These are phyloP conservation scores for Diaporthe capsici DNA, from an alignment of 2,329 filamentous ascomycete genomes.

Conservation along the genomic window DNA sequence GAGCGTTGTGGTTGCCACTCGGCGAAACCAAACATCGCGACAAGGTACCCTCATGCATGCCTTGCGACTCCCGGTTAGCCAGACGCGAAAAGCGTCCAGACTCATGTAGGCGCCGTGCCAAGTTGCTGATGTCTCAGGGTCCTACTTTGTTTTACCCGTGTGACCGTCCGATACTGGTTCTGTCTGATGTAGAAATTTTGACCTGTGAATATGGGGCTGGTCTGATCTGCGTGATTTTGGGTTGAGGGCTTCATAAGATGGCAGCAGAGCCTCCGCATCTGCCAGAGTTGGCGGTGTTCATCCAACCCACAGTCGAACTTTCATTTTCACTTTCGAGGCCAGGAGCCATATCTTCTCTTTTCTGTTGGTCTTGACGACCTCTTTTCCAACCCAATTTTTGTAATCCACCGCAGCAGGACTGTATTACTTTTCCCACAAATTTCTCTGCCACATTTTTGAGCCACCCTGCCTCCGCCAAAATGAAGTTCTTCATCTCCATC, in stretches of 20 bases:
- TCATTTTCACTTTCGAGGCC: neutral
- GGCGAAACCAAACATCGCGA: slow-evolving; percentile 22
- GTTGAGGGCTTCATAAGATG: slow-evolving; percentile 30
- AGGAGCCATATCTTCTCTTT: slow-evolving; percentile 25
- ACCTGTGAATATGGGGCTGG: slow-evolving; percentile 14
- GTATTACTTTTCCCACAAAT: neutral
- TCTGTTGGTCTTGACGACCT: slow-evolving; percentile 14
- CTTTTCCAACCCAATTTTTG: neutral
- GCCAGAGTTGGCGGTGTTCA: neutral
- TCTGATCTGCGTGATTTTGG: slow-evolving; percentile 23
- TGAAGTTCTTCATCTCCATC: slow-evolving; percentile 26
- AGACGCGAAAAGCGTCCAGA: slow-evolving; percentile 14
- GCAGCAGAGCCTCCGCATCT: slow-evolving; percentile 9
- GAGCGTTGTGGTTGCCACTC: slow-evolving; percentile 24
- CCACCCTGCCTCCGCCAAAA: neutral
- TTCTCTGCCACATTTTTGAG: neutral
- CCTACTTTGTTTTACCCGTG: slow-evolving; percentile 21
- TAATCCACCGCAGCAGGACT: slow-evolving; percentile 22
- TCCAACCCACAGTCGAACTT: slow-evolving; percentile 12
- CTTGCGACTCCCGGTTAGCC: neutral
- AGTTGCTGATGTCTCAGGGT: slow-evolving; percentile 28
- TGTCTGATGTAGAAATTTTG: slow-evolving; percentile 29
- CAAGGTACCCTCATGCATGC: neutral
- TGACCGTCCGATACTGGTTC: slow-evolving; percentile 28
- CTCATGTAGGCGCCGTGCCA: slow-evolving; percentile 30